Evolutionary conservation across 2,329 filamentous ascomycete genomes (phyloP).

Genomic region (Grosmannia huntii): DNA sequence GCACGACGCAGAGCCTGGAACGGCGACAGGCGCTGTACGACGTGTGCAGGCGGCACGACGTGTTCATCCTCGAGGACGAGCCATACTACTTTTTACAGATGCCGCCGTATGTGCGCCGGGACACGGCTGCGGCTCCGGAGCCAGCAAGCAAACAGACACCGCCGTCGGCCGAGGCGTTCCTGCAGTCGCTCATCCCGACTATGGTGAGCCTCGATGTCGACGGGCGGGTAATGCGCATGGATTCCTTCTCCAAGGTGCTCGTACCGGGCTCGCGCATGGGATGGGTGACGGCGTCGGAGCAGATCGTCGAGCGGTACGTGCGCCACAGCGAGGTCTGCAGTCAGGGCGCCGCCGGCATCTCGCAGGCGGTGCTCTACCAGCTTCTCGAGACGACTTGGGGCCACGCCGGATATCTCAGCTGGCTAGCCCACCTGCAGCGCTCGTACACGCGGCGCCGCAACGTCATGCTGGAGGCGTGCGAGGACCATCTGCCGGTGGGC

Average conservation of each 20-base stretch:
- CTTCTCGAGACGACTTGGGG: slow-evolving; percentile 80
- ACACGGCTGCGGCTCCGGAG: slow-evolving; percentile 40
- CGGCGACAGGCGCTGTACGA: slow-evolving; percentile 62
- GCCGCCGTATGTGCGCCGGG: slow-evolving; percentile 54
- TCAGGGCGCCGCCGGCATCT: slow-evolving; percentile 75
- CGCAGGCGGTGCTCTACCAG: slow-evolving; percentile 76
- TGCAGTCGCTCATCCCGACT: slow-evolving; percentile 59
- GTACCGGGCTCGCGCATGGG: slow-evolving; percentile 70
- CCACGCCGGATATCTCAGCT: slow-evolving; percentile 76
- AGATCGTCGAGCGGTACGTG: slow-evolving; percentile 71
- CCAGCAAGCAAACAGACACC: slow-evolving; percentile 29
- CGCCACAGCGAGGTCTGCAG: slow-evolving; percentile 73
- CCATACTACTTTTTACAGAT: slow-evolving; percentile 92
- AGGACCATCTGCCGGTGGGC: slow-evolving; percentile 59
- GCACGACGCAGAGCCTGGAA: slow-evolving; percentile 60
- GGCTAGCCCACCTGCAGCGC: slow-evolving; percentile 70
- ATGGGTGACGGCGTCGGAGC: slow-evolving; percentile 80
- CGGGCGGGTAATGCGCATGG: slow-evolving; percentile 78
- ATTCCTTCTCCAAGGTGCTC: slow-evolving; percentile 88
- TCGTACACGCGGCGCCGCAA: slow-evolving; percentile 75
- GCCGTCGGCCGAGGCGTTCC: slow-evolving; percentile 8
- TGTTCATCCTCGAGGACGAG: slow-evolving; percentile 84
- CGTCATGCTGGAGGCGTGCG: slow-evolving; percentile 65
- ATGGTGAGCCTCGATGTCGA: slow-evolving; percentile 72
- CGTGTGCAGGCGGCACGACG: slow-evolving; percentile 69